Percentiles rank a stretch among this genome's conserved stretches.
Conservation (phyloP, 257 asterid genomes). For the Orobanche coerulescens region DNA sequence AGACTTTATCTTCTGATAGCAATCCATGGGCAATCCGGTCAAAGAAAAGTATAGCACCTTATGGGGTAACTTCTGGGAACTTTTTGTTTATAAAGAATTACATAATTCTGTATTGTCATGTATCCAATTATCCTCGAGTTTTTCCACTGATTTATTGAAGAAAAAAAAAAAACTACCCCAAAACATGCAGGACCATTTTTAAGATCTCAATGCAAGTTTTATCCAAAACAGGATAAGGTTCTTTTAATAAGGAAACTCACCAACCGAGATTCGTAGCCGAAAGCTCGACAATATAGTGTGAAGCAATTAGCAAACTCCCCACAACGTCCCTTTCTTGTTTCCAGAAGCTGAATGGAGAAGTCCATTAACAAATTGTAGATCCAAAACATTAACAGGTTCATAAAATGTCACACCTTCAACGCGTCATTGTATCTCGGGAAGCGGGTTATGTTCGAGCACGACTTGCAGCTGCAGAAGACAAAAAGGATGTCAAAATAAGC, state of each 20-base stretch:
- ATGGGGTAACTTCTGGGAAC: not conserved
- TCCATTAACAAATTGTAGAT: slow-evolving; percentile 14
- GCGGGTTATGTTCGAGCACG: slow-evolving; percentile 65
- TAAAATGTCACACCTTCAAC: slow-evolving; percentile 50
- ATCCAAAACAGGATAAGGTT: slow-evolving; percentile 4
- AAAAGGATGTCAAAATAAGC: slow-evolving; percentile 18
- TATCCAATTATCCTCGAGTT: no score
- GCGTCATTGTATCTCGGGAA: slow-evolving; percentile 97
- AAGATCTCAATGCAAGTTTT: not conserved
- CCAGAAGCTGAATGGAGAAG: slow-evolving; percentile 63
- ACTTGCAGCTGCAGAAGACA: slow-evolving; percentile 66
- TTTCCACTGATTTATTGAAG: no score
- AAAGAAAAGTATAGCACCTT: not conserved
- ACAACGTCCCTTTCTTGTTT: slow-evolving; percentile 90
- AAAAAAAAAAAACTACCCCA: not conserved
- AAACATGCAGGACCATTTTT: not conserved
- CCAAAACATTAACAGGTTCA: slow-evolving; percentile 14
- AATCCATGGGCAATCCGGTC: not conserved
- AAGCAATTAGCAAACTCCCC: slow-evolving; percentile 99
- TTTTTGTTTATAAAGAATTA: not conserved
- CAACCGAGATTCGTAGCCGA: slow-evolving; percentile 83
- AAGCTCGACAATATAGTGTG: slow-evolving; percentile 89
- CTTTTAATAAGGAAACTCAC: slow-evolving; percentile 37
- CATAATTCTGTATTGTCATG: not conserved
- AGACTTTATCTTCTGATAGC: not conserved